These are phyloP conservation scores for Erysimum pusillum DNA, from an alignment of 441 rosid species.

Conservation along the genomic window DNA sequence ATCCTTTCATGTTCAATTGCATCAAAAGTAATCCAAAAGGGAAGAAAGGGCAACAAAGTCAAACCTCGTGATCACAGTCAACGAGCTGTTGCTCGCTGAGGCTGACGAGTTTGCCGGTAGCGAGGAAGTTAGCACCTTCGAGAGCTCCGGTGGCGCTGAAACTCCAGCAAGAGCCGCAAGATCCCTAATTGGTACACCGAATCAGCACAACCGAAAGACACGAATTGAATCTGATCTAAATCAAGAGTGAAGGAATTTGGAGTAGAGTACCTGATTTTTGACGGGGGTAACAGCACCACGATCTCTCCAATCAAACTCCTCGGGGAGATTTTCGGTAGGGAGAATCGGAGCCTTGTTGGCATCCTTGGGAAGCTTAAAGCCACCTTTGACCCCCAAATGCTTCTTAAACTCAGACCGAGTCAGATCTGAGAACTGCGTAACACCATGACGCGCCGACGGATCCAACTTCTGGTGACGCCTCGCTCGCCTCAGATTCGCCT, in stretches of 20 bases:
- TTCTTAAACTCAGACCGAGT: constrained; percentile 76
- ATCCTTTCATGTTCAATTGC: not conserved
- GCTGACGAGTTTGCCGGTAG: constrained; percentile 88
- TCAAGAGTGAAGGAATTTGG: too few species aligned
- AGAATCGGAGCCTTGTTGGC: constrained; percentile 84
- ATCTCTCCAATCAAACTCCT: constrained; percentile 95
- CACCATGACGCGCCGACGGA: constrained; percentile 90
- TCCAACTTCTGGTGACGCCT: constrained; percentile 79
- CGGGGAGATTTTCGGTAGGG: constrained; percentile 80
- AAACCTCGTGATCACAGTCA: constrained; percentile 99
- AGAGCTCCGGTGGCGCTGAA: constrained; percentile 94
- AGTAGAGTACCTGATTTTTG: constrained; percentile 71
- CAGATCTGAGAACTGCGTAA: constrained; percentile 94
- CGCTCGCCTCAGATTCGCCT: constrained; percentile 73
- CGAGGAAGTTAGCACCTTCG: constrained; percentile 88
- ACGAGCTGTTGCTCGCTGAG: constrained; percentile 99
- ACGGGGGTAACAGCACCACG: constrained; percentile 86
- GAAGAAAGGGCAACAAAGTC: not conserved
- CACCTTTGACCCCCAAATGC: constrained; percentile 63
- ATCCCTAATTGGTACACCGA: constrained; percentile 56
- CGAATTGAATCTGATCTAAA: not conserved
- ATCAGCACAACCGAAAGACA: not conserved
- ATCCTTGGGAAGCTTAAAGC: constrained; percentile 75
- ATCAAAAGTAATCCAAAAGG: not conserved
- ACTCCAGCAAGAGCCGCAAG: constrained; percentile 98